phyloP scores from a whole-genome alignment of 73 alveolate genomes.

The Paramecium caudatum region DNA sequence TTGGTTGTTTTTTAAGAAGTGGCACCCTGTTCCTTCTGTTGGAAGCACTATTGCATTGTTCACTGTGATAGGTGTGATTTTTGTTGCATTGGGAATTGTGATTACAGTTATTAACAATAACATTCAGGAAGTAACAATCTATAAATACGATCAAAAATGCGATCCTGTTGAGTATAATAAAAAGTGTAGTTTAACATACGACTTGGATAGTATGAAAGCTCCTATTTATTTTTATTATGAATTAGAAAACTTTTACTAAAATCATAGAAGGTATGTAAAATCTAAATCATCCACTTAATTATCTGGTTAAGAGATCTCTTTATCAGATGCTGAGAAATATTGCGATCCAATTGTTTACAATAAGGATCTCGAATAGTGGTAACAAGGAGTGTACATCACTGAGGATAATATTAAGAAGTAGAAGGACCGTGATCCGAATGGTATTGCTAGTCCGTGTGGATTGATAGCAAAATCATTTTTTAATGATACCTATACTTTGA shows the following conservation, averaged over 20 bases:
- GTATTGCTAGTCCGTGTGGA: constrained; percentile 92
- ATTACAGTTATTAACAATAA: constrained; percentile 78
- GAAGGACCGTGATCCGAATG: constrained; percentile 62
- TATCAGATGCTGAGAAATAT: constrained; percentile 78
- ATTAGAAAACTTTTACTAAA: constrained; percentile 87
- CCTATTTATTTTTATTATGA: constrained; percentile 88
- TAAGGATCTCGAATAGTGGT: constrained; percentile 80
- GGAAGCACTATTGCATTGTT: constrained; percentile 67
- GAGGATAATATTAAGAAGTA: constrained; percentile 22
- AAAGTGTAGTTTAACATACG: constrained; percentile 64
- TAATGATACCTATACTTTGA: constrained; percentile 80
- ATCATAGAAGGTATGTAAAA: constrained; percentile 89
- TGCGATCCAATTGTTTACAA: constrained; percentile 83
- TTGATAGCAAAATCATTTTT: constrained; percentile 88
- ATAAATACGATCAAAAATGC: constrained; percentile 79
- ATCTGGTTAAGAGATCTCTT: constrained; percentile 78
- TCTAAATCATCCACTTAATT: constrained; percentile 86
- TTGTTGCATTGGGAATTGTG: constrained; percentile 83
- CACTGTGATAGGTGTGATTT: constrained; percentile 79
- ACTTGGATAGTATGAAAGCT: constrained; percentile 79
- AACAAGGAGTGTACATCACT: not conserved
- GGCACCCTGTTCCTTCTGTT: constrained; percentile 78
- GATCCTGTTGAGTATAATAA: constrained; percentile 60
- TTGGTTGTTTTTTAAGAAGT: constrained; percentile 74
- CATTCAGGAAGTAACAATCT: constrained; percentile 74